Base-by-base conservation (phyloP, 768 basidiomycete genomes). In the Xerocomellus chrysenteron region DNA sequence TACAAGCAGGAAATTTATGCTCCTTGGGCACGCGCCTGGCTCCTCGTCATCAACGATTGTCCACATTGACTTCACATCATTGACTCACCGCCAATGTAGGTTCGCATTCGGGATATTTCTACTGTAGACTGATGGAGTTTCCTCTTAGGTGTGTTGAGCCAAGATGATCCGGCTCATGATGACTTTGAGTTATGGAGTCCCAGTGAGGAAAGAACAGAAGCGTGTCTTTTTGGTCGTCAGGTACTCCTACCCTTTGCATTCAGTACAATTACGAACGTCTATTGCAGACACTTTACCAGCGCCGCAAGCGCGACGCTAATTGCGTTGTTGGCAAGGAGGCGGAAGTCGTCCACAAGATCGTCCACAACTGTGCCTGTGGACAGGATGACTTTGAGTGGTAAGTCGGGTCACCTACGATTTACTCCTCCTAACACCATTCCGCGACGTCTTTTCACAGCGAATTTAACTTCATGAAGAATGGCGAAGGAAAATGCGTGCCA, bases 171-270 rank as follows among this genome's bases (percentile, higher is more conserved):
- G 8, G 80, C 79, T 17, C 75, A 87, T 39, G 95, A 98, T 67
- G 97, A 99, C 74, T 98, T 98, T 68, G 95, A 98, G 69, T 74
- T 97, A 2, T 98, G 97, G 97, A 94, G 90, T 68, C 97, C 96
- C 0, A 92, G 90, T 55, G 89, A 95, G 66, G 86, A 86, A 45
- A 84, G 97, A n/a, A 75, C 81, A 35, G 94, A 98, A 66, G 76
- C 77, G 9, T 99, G 97, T 73, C 75, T 98, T 28, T 99, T 98
- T 61, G 97, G 97, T 21, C 82, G 90, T 56, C 90, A 92, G 82
- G 93, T 92, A 50, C 40, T 74, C 14, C 28, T 21, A 4, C 21
- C 21, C 19, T 35, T 10, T 36, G n/a, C 51, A 17, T 35, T 21
- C 36, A 19, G 17, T 56, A 43, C n/a, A 30, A 33, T 26, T 46